Evolutionary conservation across 306 rosid species (phyloP).

Genomic region (Begonia masoniana): DNA sequence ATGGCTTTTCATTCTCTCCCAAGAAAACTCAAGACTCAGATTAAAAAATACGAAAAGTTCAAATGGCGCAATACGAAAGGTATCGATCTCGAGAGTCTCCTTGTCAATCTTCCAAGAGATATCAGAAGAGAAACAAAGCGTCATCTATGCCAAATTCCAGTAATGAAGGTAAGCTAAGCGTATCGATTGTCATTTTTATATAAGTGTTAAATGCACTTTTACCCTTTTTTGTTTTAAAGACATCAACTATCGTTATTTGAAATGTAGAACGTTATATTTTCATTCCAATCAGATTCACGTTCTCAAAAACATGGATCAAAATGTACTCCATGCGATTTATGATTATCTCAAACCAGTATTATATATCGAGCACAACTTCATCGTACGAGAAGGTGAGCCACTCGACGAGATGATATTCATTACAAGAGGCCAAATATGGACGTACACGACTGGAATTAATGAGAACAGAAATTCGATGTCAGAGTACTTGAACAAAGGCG

Average conservation of each 20-base stretch:
- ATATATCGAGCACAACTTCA: constrained; percentile 2
- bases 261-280: not conserved
- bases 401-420: constrained; percentile 12
- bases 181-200: not conserved
- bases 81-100: constrained; percentile 5
- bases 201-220: not conserved
- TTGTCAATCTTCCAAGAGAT: constrained; percentile 3
- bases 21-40: constrained; percentile 1
- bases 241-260: not conserved
- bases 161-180: constrained; percentile 43
- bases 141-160: constrained; percentile 45
- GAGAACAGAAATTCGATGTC: not conserved
- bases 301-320: not conserved
- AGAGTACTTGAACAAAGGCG: not conserved
- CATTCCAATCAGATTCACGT: constrained; percentile 4
- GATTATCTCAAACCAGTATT: constrained; percentile 7
- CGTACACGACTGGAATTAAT: not conserved
- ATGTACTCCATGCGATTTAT: not conserved
- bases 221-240: not conserved
- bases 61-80: constrained; percentile 8
- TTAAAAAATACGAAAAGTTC: constrained; percentile 7
- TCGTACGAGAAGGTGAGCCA: constrained; percentile 14
- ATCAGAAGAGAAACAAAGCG: constrained; percentile 18
- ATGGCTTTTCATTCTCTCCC: constrained; percentile 8
- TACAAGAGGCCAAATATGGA: constrained; percentile 3